Conservation (phyloP, 192 early-diverging fungal genomes). For the Lunasporangiospora selenospora region DNA sequence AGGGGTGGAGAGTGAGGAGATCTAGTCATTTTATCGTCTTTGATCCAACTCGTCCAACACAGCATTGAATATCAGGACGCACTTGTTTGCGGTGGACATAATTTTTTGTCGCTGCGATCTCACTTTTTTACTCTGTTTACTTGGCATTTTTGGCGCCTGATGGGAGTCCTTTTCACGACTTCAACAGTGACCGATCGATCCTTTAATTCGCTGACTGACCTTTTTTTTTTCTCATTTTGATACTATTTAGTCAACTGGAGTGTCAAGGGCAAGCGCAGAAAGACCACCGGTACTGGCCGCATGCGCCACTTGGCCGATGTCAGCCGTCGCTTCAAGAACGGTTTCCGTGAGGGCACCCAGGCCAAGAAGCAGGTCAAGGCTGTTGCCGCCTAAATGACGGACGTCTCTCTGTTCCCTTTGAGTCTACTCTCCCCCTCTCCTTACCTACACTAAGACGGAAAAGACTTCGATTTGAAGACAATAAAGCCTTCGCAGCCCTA, state of each 20-base stretch:
- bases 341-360: constrained; percentile 87
- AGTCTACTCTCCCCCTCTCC: too few relatives aligned
- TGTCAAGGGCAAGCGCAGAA: constrained; percentile 96
- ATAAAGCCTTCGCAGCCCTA: too few relatives aligned
- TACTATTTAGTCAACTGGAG: constrained; percentile 85
- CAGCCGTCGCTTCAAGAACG: constrained; percentile 96
- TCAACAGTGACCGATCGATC: background rate
- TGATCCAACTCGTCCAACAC: too few relatives aligned
- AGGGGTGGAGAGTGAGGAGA: too few relatives aligned
- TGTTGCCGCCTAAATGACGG: constrained; percentile 29
- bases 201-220: background rate
- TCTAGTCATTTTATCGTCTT: too few relatives aligned
- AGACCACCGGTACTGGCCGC: constrained; percentile 99
- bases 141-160: background rate
- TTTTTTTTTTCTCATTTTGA: constrained; percentile 1
- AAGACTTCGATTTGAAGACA: too few relatives aligned
- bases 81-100: too few relatives aligned
- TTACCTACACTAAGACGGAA: too few relatives aligned
- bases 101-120: too few relatives aligned
- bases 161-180: background rate
- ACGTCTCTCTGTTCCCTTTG: too few relatives aligned
- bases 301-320: constrained; percentile 96
- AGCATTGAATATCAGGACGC: too few relatives aligned
- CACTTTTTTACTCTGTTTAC: too few relatives aligned
- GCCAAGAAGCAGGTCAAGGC: constrained; percentile 50